phyloP scores from a whole-genome alignment of 2,329 filamentous ascomycete genomes.

The Xylaria sp. region DNA sequence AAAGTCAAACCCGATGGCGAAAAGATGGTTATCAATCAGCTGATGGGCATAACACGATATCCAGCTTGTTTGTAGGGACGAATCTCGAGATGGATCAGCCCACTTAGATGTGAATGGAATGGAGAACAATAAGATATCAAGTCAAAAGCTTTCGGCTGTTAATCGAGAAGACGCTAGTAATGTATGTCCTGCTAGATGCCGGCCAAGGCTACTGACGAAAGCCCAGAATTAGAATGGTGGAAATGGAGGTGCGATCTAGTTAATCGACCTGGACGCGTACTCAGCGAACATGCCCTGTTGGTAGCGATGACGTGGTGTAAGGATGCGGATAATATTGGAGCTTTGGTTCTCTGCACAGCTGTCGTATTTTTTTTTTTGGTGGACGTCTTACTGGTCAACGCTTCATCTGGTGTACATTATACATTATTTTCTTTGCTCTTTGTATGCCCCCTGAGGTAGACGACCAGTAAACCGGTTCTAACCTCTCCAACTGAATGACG shows the following conservation, averaged over 20 bases:
- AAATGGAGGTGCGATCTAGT: not conserved
- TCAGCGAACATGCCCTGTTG: not conserved
- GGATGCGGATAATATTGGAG: not conserved
- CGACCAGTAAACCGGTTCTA: not conserved
- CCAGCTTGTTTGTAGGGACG: constrained; percentile 1
- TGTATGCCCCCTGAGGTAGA: too few relatives aligned
- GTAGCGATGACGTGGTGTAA: constrained; percentile 29
- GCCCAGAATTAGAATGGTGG: constrained; percentile 27
- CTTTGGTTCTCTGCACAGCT: not conserved
- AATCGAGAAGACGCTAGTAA: constrained; percentile 15
- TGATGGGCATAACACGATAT: not conserved
- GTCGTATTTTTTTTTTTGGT: not conserved
- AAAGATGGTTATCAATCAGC: not conserved
- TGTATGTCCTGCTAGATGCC: not conserved
- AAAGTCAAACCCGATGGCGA: not conserved
- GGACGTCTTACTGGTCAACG: not conserved
- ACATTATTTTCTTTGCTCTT: not conserved
- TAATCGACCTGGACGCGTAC: not conserved
- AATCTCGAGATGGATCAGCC: constrained; percentile 1
- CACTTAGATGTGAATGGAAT: constrained; percentile 10
- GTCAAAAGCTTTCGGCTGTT: not conserved
- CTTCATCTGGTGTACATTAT: not conserved
- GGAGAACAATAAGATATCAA: not conserved
- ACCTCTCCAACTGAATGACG: constrained; percentile 13
- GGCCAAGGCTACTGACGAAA: constrained; percentile 28